Evolutionary conservation across 164 flowering plant genomes (phyloP).

Genomic region (Litsea cubeba): DNA sequence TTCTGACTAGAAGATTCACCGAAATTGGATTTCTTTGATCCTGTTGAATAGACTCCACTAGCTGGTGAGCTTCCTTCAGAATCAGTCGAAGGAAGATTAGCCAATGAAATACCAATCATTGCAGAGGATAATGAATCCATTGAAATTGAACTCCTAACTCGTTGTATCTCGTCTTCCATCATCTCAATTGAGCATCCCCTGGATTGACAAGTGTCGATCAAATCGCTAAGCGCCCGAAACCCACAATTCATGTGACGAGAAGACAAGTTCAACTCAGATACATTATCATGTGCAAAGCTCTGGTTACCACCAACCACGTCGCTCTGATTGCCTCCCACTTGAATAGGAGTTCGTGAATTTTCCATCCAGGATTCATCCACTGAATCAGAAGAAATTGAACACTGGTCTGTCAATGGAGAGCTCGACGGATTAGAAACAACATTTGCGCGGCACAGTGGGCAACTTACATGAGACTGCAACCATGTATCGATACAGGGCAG

Average conservation of each 20-base stretch:
- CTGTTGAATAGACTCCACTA: not conserved
- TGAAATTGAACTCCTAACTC: constrained; percentile 47
- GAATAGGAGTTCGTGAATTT: constrained; percentile 16
- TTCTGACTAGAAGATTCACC: constrained; percentile 13
- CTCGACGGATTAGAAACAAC: constrained; percentile 22
- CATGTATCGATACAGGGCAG: constrained; percentile 65
- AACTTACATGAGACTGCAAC: constrained; percentile 54
- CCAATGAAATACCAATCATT: constrained; percentile 19
- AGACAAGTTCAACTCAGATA: constrained; percentile 4
- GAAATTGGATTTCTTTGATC: not conserved
- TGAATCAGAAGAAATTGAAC: constrained; percentile 2
- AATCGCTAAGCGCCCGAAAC: constrained; percentile 25
- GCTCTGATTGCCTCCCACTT: constrained; percentile 4
- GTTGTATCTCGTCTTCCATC: constrained; percentile 19
- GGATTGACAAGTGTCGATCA: constrained; percentile 16
- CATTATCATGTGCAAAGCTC: constrained; percentile 16
- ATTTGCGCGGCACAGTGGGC: constrained; percentile 59
- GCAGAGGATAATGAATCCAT: constrained; percentile 38
- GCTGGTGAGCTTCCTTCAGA: constrained; percentile 19
- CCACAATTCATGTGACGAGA: constrained; percentile 1
- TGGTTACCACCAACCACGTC: not conserved
- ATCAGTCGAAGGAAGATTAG: constrained; percentile 9
- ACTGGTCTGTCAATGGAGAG: not conserved
- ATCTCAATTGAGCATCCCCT: constrained; percentile 1
- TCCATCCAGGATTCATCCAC: constrained; percentile 17